Evolutionary conservation across 192 early-diverging fungal species (phyloP).

Genomic region (Mortierella alpina): DNA sequence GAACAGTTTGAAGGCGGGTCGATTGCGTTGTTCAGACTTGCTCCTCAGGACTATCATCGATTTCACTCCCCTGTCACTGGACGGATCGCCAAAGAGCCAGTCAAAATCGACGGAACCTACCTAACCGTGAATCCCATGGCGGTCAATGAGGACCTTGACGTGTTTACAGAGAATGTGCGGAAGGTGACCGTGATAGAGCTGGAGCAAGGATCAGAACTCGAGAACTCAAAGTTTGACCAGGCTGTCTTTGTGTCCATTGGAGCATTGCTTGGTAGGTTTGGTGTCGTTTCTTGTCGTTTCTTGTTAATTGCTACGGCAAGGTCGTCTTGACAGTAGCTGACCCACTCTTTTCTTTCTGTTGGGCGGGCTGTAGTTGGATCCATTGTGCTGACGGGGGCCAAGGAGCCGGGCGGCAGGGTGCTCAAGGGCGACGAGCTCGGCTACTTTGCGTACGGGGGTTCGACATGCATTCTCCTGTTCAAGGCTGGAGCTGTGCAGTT

Average conservation of each 20-base stretch:
- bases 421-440: constrained; percentile 79
- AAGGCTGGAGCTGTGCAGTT: constrained; percentile 69
- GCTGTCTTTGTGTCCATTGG: constrained; percentile 75
- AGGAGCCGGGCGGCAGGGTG: constrained; percentile 55
- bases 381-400: constrained; percentile 65
- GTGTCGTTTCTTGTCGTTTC: background rate
- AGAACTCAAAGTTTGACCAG: constrained; percentile 56
- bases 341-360: background rate
- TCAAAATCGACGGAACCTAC: constrained; percentile 69
- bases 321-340: background rate
- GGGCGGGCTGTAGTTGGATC: constrained; percentile 65
- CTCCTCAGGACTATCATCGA: constrained; percentile 88
- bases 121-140: constrained; percentile 83
- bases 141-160: constrained; percentile 69
- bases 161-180: constrained; percentile 80
- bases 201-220: constrained; percentile 12
- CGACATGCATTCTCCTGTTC: constrained; percentile 75
- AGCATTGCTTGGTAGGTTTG: constrained; percentile 62
- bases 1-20: constrained; percentile 65
- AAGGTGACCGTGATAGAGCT: constrained; percentile 63
- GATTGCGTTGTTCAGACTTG: constrained; percentile 77
- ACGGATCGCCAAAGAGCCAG: constrained; percentile 48
- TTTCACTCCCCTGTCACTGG: constrained; percentile 76
- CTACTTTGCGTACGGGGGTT: constrained; percentile 83
- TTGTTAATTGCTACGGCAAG: background rate